phyloP scores from a whole-genome alignment of 441 rosid genomes.

The Biscutella laevigata region DNA sequence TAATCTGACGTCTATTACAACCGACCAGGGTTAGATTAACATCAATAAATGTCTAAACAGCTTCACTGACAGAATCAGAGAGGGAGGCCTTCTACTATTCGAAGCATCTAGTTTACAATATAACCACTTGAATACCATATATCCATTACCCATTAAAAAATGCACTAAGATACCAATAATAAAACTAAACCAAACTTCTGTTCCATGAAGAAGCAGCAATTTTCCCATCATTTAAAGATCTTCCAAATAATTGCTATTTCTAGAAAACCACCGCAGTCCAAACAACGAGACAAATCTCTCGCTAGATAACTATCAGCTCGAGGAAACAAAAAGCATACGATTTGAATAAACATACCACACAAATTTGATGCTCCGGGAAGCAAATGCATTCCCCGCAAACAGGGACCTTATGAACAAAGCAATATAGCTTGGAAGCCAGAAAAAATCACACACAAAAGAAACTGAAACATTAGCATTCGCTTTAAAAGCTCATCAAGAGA shows the following conservation, averaged over 20 bases:
- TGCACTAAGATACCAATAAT: neutral
- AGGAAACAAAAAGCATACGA: neutral
- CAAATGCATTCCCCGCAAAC: conserved; percentile 98
- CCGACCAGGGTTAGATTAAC: neutral
- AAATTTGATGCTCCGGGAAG: conserved; percentile 87
- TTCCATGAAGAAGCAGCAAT: neutral
- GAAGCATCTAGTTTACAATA: neutral
- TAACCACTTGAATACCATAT: neutral
- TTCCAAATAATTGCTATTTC: neutral
- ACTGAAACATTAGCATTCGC: neutral
- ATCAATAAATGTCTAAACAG: neutral
- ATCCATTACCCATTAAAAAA: neutral
- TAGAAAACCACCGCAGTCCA: neutral
- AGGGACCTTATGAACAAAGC: conserved; percentile 98
- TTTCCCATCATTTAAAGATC: neutral
- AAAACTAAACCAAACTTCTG: neutral
- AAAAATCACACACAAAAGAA: conserved; percentile 2
- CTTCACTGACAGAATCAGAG: conserved; percentile 1
- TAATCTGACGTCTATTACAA: neutral
- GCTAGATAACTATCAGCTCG: neutral
- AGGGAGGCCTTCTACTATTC: neutral
- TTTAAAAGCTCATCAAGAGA: neutral
- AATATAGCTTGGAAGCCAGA: conserved; percentile 94
- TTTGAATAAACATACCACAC: conserved; percentile 53
- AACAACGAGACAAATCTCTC: neutral